Evolutionary conservation across 345 rosid genomes (phyloP).

Genomic region (Angophora floribunda): DNA sequence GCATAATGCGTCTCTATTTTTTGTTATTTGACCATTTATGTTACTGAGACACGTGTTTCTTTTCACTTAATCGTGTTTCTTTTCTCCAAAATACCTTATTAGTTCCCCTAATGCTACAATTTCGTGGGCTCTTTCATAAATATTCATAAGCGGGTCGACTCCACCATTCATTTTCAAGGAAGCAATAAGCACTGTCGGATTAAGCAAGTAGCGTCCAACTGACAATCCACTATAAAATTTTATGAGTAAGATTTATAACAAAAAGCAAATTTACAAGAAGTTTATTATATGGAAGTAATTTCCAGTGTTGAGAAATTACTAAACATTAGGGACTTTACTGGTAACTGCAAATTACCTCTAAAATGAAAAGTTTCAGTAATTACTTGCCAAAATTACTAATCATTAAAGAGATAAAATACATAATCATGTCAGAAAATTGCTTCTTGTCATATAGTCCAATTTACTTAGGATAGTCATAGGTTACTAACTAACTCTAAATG

Average conservation of each 20-base stretch:
- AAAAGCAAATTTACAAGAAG: not conserved
- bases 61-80: not conserved
- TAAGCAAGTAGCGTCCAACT: not conserved
- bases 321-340: not conserved
- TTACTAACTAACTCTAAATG: not conserved
- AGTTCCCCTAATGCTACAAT: not conserved
- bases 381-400: not conserved
- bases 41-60: not conserved
- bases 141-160: not conserved
- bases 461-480: not conserved
- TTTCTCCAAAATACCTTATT: not conserved
- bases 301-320: not conserved
- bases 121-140: not conserved
- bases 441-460: not conserved
- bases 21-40: not conserved
- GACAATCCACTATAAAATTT: too few relatives aligned
- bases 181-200: not conserved
- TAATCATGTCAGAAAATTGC: not conserved
- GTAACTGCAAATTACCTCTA: not conserved
- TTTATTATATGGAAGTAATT: not conserved
- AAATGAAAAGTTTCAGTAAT: too few relatives aligned
- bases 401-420: not conserved
- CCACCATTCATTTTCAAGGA: not conserved
- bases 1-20: not conserved
- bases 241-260: not conserved